Percentiles rank a stretch among this genome's conserved stretches.
Conservation (phyloP, 192 early-diverging fungal genomes). For the Blastocladiella britannica region DNA sequence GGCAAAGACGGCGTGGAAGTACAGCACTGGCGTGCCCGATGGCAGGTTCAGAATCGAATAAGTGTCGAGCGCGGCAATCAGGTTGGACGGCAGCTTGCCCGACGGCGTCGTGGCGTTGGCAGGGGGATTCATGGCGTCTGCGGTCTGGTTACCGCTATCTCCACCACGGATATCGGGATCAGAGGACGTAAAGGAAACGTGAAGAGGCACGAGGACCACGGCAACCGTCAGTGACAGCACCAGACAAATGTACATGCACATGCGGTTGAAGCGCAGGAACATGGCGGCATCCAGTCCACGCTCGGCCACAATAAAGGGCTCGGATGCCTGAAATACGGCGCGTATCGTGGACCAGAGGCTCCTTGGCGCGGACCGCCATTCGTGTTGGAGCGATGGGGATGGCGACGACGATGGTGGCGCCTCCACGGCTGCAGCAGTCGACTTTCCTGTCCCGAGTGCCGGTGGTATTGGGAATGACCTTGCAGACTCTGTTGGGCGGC, state of each 20-base stretch:
- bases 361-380: too few relatives aligned
- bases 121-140: slow-evolving; percentile 12
- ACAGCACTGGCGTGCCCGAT: slow-evolving; percentile 10
- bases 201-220: slow-evolving; percentile 24
- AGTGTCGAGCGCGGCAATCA: neutral
- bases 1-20: slow-evolving; percentile 27
- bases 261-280: slow-evolving; percentile 36
- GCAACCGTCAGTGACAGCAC: slow-evolving; percentile 19
- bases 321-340: too few relatives aligned
- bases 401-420: too few relatives aligned
- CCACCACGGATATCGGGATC: slow-evolving; percentile 6
- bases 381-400: too few relatives aligned
- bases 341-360: too few relatives aligned
- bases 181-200: slow-evolving; percentile 12
- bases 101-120: neutral
- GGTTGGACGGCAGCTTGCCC: neutral
- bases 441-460: too few relatives aligned
- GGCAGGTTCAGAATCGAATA: neutral
- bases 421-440: too few relatives aligned
- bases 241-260: slow-evolving; percentile 28
- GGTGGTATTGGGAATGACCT: too few relatives aligned
- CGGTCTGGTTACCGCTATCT: slow-evolving; percentile 4
- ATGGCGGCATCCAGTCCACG: slow-evolving; percentile 37
- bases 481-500: too few relatives aligned
- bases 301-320: too few relatives aligned